A percentile compares a stretch with the other conserved stretches of the same genome.
Conservation (phyloP, 495 filamentous ascomycete genomes). For the Chaetomidium leptoderma region DNA sequence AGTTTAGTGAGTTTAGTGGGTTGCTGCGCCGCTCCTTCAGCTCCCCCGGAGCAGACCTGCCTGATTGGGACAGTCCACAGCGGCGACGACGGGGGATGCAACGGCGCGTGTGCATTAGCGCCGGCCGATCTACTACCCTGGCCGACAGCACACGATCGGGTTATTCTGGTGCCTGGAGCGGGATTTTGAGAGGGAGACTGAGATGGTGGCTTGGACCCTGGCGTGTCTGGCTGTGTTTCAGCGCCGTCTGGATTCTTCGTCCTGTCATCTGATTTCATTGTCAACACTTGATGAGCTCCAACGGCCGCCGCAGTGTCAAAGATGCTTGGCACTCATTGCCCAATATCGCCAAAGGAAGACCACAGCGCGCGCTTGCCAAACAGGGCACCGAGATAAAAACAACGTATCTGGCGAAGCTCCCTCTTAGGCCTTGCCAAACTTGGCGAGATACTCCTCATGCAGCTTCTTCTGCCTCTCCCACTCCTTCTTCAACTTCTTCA, state of each 20-base stretch:
- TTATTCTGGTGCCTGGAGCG: conserved; percentile 3
- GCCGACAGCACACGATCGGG: neutral
- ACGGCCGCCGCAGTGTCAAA: no score
- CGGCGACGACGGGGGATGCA: neutral
- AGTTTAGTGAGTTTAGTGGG: neutral
- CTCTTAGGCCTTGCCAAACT: conserved; percentile 19
- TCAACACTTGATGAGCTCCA: no score
- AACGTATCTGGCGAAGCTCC: no score
- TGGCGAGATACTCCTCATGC: conserved; percentile 56
- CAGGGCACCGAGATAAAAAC: neutral
- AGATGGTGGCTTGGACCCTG: neutral
- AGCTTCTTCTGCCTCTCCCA: conserved; percentile 90
- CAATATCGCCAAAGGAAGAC: neutral
- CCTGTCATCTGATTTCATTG: no score
- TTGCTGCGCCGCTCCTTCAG: conserved; percentile 10
- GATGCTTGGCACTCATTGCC: no score
- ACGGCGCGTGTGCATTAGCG: conserved; percentile 11
- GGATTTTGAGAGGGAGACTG: neutral
- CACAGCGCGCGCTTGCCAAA: no score
- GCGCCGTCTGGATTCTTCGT: neutral
- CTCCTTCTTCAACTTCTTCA: conserved; percentile 85
- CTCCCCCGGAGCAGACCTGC: neutral
- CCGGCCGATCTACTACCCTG: neutral
- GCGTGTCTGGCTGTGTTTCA: no score
- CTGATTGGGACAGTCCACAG: neutral